Conservation (phyloP, 2,329 filamentous ascomycete genomes). For the Macrophomina phaseolina region DNA sequence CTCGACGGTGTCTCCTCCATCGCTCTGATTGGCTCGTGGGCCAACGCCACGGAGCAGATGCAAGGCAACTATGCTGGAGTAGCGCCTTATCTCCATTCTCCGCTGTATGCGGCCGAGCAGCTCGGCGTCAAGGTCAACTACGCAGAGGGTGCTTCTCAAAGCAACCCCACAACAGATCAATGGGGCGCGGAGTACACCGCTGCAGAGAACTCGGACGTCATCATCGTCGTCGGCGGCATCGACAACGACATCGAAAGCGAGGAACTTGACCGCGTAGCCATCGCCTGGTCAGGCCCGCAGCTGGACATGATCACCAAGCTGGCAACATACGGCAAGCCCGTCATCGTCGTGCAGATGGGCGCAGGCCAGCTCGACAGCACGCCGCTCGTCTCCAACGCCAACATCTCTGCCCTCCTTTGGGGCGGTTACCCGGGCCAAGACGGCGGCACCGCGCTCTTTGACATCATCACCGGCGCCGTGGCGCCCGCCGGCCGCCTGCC, state of each 20-base stretch:
- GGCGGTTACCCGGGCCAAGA: slow-evolving; percentile 65
- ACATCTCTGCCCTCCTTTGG: slow-evolving; percentile 62
- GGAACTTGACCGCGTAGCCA: slow-evolving; percentile 56
- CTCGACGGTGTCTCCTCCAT: slow-evolving; percentile 49
- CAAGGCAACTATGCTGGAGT: slow-evolving; percentile 62
- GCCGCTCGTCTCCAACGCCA: slow-evolving; percentile 53
- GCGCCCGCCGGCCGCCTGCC: slow-evolving; percentile 62
- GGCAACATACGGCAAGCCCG: slow-evolving; percentile 54
- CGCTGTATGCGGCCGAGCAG: slow-evolving; percentile 58
- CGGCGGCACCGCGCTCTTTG: slow-evolving; percentile 61
- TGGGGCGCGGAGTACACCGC: slow-evolving; percentile 34
- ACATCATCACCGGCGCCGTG: slow-evolving; percentile 58
- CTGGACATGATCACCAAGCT: slow-evolving; percentile 58
- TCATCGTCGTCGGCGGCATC: slow-evolving; percentile 63
- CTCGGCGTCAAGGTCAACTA: slow-evolving; percentile 55
- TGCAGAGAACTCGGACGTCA: slow-evolving; percentile 55
- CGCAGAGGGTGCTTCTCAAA: slow-evolving; percentile 45
- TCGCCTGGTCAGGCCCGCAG: slow-evolving; percentile 60
- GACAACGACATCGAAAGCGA: slow-evolving; percentile 61
- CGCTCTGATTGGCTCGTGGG: slow-evolving; percentile 65
- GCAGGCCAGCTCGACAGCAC: slow-evolving; percentile 58
- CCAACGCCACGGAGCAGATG: slow-evolving; percentile 62
- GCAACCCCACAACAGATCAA: slow-evolving; percentile 36
- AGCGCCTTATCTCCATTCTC: slow-evolving; percentile 62
- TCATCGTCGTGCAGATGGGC: slow-evolving; percentile 60